phyloP scores from a whole-genome alignment of 805 yeast genomes.

The Yamadazyma tumulicola region DNA sequence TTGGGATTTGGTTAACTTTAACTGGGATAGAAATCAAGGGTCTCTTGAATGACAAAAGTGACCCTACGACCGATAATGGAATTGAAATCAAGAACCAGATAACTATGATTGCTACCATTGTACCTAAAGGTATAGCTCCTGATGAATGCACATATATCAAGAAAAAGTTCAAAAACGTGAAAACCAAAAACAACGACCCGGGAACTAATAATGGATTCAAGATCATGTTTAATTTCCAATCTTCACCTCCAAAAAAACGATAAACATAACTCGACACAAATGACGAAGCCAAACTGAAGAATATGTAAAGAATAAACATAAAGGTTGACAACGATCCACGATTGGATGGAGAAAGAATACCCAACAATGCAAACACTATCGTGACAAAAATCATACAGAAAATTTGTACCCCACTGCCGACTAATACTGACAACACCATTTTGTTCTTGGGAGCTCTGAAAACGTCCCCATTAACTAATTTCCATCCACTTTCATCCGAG shows the following conservation, averaged over 20 bases:
- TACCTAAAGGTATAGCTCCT: conserved; percentile 92
- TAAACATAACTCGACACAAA: conserved; percentile 82
- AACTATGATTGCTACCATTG: conserved; percentile 73
- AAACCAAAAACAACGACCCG: conserved; percentile 60
- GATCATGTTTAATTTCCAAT: conserved; percentile 82
- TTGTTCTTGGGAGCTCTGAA: conserved; percentile 77
- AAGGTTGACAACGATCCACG: conserved; percentile 92
- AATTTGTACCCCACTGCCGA: conserved; percentile 87
- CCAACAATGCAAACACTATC: conserved; percentile 78
- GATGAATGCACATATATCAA: conserved; percentile 76
- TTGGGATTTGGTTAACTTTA: conserved; percentile 89
- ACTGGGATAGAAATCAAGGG: conserved; percentile 67
- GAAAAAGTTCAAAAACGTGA: conserved; percentile 76
- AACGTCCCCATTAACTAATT: conserved; percentile 90
- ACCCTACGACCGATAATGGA: conserved; percentile 83
- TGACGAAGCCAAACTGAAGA: conserved; percentile 80
- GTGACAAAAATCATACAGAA: conserved; percentile 73
- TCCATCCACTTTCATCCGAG: conserved; percentile 96
- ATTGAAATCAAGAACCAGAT: conserved; percentile 85
- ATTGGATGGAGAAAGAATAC: conserved; percentile 88
- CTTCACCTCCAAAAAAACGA: conserved; percentile 87
- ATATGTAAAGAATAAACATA: conserved; percentile 77
- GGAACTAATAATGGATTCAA: conserved; percentile 86
- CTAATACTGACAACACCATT: conserved; percentile 69
- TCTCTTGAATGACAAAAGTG: conserved; percentile 68